Percentiles rank a stretch among this genome's conserved stretches.
Conservation (phyloP, 1,139 yeast species). For the Kodamaea sp. region DNA sequence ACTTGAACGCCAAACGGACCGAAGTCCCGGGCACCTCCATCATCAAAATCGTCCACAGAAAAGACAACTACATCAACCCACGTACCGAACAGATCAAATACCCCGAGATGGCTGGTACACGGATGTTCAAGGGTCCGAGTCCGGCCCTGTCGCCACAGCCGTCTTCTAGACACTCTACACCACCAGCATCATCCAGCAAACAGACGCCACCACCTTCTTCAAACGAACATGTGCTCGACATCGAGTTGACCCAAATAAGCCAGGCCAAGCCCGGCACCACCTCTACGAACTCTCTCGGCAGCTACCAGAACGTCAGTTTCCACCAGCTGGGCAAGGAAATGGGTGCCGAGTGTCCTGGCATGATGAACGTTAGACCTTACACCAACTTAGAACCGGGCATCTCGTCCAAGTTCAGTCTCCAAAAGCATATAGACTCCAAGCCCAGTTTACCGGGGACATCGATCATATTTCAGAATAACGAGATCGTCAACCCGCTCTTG, state of each 20-base stretch:
- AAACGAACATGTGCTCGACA: slow-evolving; percentile 5
- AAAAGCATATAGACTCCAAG: slow-evolving; percentile 4
- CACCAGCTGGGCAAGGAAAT: not conserved
- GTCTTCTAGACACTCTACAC: not conserved
- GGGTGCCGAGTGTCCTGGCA: not conserved
- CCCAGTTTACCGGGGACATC: slow-evolving; percentile 12
- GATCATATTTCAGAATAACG: slow-evolving; percentile 9
- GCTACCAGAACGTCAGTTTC: not conserved
- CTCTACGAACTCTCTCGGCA: not conserved
- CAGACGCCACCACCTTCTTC: not conserved
- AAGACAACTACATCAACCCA: slow-evolving; percentile 10
- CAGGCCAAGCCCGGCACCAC: not conserved
- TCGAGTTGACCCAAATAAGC: not conserved
- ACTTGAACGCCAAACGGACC: slow-evolving; percentile 14
- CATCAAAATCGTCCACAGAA: slow-evolving; percentile 8
- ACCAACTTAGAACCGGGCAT: slow-evolving; percentile 12
- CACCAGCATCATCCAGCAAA: not conserved
- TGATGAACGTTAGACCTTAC: slow-evolving; percentile 11
- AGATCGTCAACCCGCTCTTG: slow-evolving; percentile 2
- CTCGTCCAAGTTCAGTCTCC: slow-evolving; percentile 12
- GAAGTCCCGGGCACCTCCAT: slow-evolving; percentile 20
- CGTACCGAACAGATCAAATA: slow-evolving; percentile 10
- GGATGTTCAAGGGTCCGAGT: slow-evolving; percentile 6
- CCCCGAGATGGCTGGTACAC: slow-evolving; percentile 10
- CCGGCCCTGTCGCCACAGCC: slow-evolving; percentile 2